phyloP scores from a whole-genome alignment of 2,329 filamentous ascomycete species.

The Phaeosphaeria sp. region DNA sequence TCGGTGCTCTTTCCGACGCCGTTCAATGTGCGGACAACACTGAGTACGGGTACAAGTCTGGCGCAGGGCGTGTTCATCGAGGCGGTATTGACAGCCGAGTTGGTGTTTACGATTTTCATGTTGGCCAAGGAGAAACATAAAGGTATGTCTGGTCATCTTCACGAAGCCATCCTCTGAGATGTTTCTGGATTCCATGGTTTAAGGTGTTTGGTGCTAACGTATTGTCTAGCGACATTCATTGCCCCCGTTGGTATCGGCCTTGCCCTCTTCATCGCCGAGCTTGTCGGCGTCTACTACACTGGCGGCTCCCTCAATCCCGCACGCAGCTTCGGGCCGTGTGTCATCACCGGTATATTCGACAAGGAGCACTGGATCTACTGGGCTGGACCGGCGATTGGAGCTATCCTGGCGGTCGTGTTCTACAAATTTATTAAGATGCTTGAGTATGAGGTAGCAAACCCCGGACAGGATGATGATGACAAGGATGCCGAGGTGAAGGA shows the following conservation, averaged over 20 bases:
- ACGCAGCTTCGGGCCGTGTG: constrained; percentile 55
- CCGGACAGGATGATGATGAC: constrained; percentile 43
- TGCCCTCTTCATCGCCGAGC: constrained; percentile 68
- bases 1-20: constrained; percentile 54
- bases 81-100: constrained; percentile 41
- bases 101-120: constrained; percentile 58
- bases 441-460: constrained; percentile 47
- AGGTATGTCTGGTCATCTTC: too few species aligned
- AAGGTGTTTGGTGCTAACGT: neutral
- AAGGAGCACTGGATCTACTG: constrained; percentile 59
- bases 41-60: constrained; percentile 50
- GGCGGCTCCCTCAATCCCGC: constrained; percentile 56
- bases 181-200: too few species aligned
- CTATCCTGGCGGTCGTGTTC: constrained; percentile 56
- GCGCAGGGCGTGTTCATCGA: constrained; percentile 55
- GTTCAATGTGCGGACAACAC: constrained; percentile 55
- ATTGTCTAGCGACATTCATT: constrained; percentile 65
- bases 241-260: constrained; percentile 76
- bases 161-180: too few species aligned
- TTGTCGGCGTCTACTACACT: constrained; percentile 58
- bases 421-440: constrained; percentile 56
- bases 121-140: constrained; percentile 75
- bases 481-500: constrained; percentile 29
- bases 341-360: constrained; percentile 50
- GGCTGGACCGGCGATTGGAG: constrained; percentile 53